Conservation (phyloP, 768 basidiomycete species). For the Podaxis sp. region DNA sequence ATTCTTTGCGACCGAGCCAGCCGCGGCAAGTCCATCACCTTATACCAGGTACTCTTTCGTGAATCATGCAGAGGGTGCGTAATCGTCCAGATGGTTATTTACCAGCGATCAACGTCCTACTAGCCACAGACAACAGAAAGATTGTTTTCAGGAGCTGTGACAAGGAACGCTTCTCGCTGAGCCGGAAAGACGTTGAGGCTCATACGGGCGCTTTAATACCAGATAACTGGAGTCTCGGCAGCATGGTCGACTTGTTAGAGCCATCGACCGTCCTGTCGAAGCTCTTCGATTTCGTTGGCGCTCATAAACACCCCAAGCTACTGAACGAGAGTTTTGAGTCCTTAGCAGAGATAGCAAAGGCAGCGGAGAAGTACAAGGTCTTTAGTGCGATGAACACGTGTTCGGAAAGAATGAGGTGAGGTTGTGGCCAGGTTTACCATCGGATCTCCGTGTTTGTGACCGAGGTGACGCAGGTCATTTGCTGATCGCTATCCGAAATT, state of each 20-base stretch:
- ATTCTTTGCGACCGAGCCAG: not conserved
- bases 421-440: no score
- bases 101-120: not conserved
- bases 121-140: not conserved
- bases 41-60: not conserved
- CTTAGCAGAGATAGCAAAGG: conserved; percentile 15
- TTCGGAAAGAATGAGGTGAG: conserved; percentile 8
- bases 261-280: conserved; percentile 14
- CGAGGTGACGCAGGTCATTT: not conserved
- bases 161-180: conserved; percentile 7
- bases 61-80: not conserved
- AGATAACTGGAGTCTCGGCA: conserved; percentile 9
- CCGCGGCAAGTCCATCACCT: not conserved
- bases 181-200: conserved; percentile 17
- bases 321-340: conserved; percentile 9
- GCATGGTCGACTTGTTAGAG: conserved; percentile 14
- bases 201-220: conserved; percentile 18
- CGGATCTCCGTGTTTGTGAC: not conserved
- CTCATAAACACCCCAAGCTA: conserved; percentile 11
- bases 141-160: conserved; percentile 5
- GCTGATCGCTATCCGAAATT: conserved; percentile 9
- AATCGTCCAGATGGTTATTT: not conserved
- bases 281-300: conserved; percentile 20
- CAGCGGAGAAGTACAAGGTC: conserved; percentile 16
- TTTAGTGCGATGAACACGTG: conserved; percentile 17